phyloP scores from a whole-genome alignment of 129 eudicot species.

The Cynara cardunculus region DNA sequence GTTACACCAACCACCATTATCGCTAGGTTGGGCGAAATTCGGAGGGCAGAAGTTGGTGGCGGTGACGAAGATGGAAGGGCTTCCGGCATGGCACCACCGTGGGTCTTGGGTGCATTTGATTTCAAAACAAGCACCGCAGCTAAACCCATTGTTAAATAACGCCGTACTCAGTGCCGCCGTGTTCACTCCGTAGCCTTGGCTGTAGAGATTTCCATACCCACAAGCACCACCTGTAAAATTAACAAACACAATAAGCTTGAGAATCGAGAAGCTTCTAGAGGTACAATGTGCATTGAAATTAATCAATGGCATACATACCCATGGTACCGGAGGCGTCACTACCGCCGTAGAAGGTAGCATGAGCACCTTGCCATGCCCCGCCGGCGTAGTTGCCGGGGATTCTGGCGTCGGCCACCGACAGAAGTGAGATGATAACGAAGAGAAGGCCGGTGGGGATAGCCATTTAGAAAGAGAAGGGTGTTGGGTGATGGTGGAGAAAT shows the following conservation, averaged over 20 bases:
- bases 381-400: constrained; percentile 62
- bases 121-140: constrained; percentile 85
- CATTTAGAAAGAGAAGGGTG: constrained; percentile 28
- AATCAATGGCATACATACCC: constrained; percentile 36
- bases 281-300: not conserved
- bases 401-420: constrained; percentile 30
- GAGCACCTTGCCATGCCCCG: constrained; percentile 59
- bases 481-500: constrained; percentile 19
- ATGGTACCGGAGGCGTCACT: constrained; percentile 90
- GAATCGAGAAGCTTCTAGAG: not conserved
- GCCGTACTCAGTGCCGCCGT: constrained; percentile 85
- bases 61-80: constrained; percentile 67
- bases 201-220: constrained; percentile 76
- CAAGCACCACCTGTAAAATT: constrained; percentile 73
- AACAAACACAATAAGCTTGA: not conserved
- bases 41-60: constrained; percentile 92
- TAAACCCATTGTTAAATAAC: constrained; percentile 61
- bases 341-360: constrained; percentile 88
- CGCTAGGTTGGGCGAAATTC: constrained; percentile 54
- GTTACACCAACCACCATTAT: constrained; percentile 88
- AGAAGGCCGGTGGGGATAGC: constrained; percentile 16
- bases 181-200: constrained; percentile 75
- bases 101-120: constrained; percentile 59
- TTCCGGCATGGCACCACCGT: constrained; percentile 79
- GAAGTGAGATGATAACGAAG: constrained; percentile 19